A percentile compares a stretch with the other conserved stretches of the same genome.
Conservation (phyloP, 2,329 filamentous ascomycete genomes). For the Neofusicoccum umdonicola region DNA sequence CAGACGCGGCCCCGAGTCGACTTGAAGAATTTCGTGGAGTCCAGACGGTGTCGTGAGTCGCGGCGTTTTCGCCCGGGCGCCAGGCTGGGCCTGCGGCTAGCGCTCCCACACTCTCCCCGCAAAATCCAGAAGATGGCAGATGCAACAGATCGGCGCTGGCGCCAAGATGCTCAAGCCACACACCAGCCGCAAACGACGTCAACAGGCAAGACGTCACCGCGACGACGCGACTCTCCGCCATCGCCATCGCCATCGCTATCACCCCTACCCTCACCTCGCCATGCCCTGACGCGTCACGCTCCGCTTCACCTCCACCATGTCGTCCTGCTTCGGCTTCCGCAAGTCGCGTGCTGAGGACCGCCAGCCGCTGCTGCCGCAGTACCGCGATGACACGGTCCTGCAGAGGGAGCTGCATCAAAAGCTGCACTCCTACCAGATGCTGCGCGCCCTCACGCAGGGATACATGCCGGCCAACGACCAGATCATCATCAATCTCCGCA, state of each 20-base stretch:
- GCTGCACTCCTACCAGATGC: slow-evolving; percentile 90
- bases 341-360: slow-evolving; percentile 60
- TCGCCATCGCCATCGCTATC: background rate
- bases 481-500: slow-evolving; percentile 73
- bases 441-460: slow-evolving; percentile 74
- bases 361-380: slow-evolving; percentile 77
- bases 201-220: slow-evolving; percentile 2
- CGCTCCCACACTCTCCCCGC: background rate
- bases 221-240: background rate
- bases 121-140: slow-evolving; percentile 2
- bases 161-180: background rate
- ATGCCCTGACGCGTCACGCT: background rate
- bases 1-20: background rate
- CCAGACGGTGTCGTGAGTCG: background rate
- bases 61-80: background rate
- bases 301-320: slow-evolving; percentile 40
- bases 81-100: background rate
- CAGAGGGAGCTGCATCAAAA: slow-evolving; percentile 82
- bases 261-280: background rate
- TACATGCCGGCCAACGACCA: slow-evolving; percentile 94
- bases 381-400: slow-evolving; percentile 75
- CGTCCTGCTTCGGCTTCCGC: slow-evolving; percentile 64
- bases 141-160: background rate
- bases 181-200: slow-evolving; percentile 1
- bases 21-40: background rate